These are phyloP conservation scores for Sporothrix phasma DNA, from an alignment of 2,329 filamentous ascomycete genomes.

Conservation along the genomic window DNA sequence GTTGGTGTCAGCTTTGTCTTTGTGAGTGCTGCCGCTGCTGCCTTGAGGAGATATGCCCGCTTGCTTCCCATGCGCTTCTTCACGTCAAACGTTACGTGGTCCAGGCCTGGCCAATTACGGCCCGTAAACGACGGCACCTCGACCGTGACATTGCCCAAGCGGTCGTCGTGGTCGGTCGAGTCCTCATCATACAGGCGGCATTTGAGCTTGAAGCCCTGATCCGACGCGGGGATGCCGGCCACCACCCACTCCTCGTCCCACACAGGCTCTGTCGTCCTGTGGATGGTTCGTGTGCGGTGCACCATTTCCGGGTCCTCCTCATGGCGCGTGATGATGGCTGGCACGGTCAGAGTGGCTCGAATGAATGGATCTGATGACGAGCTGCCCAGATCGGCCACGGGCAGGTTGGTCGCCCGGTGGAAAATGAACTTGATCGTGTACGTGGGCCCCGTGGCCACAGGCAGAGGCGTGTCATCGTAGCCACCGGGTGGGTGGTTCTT, in stretches of 20 bases:
- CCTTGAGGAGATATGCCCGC: constrained; percentile 68
- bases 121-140: constrained; percentile 44
- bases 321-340: constrained; percentile 61
- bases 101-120: constrained; percentile 59
- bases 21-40: constrained; percentile 52
- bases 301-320: constrained; percentile 73
- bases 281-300: constrained; percentile 66
- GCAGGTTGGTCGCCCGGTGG: constrained; percentile 69
- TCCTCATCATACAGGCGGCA: constrained; percentile 87
- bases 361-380: constrained; percentile 79
- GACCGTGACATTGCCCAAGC: constrained; percentile 76
- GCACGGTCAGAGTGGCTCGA: constrained; percentile 57
- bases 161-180: constrained; percentile 72
- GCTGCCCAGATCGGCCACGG: constrained; percentile 67
- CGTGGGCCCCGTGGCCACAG: constrained; percentile 51
- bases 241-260: constrained; percentile 87
- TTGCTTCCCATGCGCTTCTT: constrained; percentile 84
- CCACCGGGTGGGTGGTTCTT: constrained; percentile 15
- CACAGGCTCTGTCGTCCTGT: constrained; percentile 59
- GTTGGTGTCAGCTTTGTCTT: constrained; percentile 58
- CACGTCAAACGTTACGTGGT: constrained; percentile 52
- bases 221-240: constrained; percentile 61
- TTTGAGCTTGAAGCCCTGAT: constrained; percentile 64
- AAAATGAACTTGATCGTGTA: constrained; percentile 82
- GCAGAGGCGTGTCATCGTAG: constrained; percentile 54